Evolutionary conservation across 2,329 filamentous ascomycete species (phyloP), one percentile per base, ranked within the genome.

Genomic region (Pseudogymnoascus sp.): DNA sequence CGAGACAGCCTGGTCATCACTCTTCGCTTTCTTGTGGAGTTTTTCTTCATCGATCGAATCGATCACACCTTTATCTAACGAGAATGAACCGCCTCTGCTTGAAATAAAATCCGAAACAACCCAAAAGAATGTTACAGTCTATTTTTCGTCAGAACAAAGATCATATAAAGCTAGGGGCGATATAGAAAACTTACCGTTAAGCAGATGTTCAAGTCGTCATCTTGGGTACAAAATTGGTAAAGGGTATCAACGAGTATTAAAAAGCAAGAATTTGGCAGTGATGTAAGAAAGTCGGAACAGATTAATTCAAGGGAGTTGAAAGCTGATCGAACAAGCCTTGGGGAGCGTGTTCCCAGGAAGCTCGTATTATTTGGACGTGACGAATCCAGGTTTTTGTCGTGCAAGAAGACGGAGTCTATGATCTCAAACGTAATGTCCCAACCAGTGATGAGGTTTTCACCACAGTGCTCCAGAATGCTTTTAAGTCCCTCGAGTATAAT

Each of bases 61-160:
- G 63, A 87, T 79, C 64, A 87, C 78, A 60, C 81, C 79, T 46
- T 81, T 77, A 0, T 82, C 86, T 34, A 88, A 83, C 1, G 82
- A 80, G 50, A 88, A 81, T 0, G 81, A 79, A 64, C 79, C 80
- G 62, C 81, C 84, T 68, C 83, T 84, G 2, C 81, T 77, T 1
- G 85, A 87, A 4, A 97, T 80, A 67, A 93, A 95, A 74, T 97
- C 93, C 0, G 93, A 96, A 6, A 97, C 84, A 62, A 93, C 93
- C 91, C 93, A 97, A 74, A 96, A 96, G 72, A 96, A 95, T 0
- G 93, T 96, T 7, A 96, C 90, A 1, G 93, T 95, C 85, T 91
- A 60, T 2, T 34, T 34, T 56, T 7, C 28, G 50, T 56, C 50
- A 56, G 28, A 34, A 34, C 8, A 5, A 21, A 18, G 61, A 37